Base-by-base conservation (phyloP, 2,329 filamentous ascomycete species). In the Gyromitra esculenta region DNA sequence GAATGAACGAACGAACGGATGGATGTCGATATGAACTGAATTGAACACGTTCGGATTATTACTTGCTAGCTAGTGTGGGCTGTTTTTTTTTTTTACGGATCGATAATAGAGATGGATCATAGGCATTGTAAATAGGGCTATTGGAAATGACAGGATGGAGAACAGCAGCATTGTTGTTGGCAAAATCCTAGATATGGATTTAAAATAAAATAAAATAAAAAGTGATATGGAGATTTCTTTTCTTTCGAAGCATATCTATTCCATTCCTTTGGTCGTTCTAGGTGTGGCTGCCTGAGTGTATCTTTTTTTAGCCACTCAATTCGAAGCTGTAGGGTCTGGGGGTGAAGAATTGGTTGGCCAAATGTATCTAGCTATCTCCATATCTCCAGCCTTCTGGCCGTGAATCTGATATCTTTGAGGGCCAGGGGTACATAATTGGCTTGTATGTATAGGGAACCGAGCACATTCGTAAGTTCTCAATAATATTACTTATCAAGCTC, bases 121-220 rank as follows among this genome's bases (percentile, higher is more conserved):
- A 31, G 66, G 62, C 62, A 70, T 75, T 75, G 72, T 59, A 70
- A 75, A 70, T 71, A 75, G 72, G 72, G 66, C 72, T 52, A 71
- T 59, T 21, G 31, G 59, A 56, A 63, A 48, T 31, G 64, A 21
- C 63, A 66, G 45, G 45, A 56, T 60, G 45, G 57, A 43, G 57
- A 75, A 57, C 72, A 75, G 65, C 66, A 21, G 72, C 43, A 41
- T 52, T 64, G 69, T 25, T 50, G 25, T 41, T 65, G 21, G 35
- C 63, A 50, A 31, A 57, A 50, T 48, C 52, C 25, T 65, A 57
- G 50, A 73, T 41, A 73, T 59, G 25, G 13, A 57, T 25, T 45
- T 45, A 31, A 31, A 31, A 31, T 31, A 31, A 31, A 31, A 31
- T 31, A 31, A 31, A 50, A 39, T 35, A 39, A 60, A 63, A 71